Evolutionary conservation across 2,329 filamentous ascomycete species (phyloP), one percentile per base, ranked within the genome.

Genomic region (Ophiostoma tasmaniense): DNA sequence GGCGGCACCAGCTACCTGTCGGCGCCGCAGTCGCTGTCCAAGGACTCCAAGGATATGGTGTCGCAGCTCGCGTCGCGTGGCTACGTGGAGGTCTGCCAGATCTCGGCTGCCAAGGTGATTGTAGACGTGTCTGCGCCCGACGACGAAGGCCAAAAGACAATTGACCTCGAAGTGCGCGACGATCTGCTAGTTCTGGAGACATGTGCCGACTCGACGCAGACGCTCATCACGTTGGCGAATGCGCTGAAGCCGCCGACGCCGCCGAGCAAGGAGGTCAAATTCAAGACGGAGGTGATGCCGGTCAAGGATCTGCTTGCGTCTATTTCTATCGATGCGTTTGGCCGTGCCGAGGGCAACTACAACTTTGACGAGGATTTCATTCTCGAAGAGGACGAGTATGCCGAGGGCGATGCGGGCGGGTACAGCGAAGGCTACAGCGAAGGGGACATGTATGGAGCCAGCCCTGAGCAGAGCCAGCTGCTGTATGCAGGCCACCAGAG

Each of bases 201-300:
- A 0, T 99, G 96, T 75, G 95, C 95, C 37, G 95, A 99, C 78
- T 99, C 95, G 1, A 98, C 93, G 0, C 93, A 97, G 77, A 99
- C 95, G 0, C 83, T 99, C 17, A 89, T 97, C 67, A 84, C 86
- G 1, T 84, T 96, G 59, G 80, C 93, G 20, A 92, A 90, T 74
- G 93, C 90, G 0, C 82, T 99, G 4, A 88, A 89, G 50, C 95
- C 94, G 4, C 94, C 95, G 0, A 89, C 87, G 8, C 90, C 93
- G 0, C 92, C 93, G 1, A 94, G 87, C 75, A 92, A 90, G 71
- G 89, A 90, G 73, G 86, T 89, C 72, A 95, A 95, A 76, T 99
- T 96, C 77, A 86, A 91, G 45, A 97, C 93, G 0, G 87, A 94
- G 71, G 85, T 96, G 3, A 88, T 97, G 70, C 93, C 93, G 0